These are phyloP conservation scores for Remersonia thermophila DNA, from an alignment of 2,329 filamentous ascomycete genomes.

Conservation along the genomic window DNA sequence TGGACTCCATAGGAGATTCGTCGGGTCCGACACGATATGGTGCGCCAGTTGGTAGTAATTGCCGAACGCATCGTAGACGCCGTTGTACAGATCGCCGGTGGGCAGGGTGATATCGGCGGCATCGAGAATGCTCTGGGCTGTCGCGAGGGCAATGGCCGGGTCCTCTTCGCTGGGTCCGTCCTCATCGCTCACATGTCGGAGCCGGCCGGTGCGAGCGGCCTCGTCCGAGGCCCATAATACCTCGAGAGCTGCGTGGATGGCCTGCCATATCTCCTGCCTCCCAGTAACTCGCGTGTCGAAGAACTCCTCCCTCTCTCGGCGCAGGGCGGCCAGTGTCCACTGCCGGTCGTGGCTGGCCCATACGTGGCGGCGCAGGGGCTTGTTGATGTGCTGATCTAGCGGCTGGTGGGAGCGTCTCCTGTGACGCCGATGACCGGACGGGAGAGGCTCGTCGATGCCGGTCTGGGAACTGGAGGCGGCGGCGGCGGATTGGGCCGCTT, in stretches of 20 bases:
- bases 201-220: constrained; percentile 12
- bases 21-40: constrained; percentile 56
- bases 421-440: constrained; percentile 9
- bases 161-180: constrained; percentile 24
- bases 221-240: constrained; percentile 48
- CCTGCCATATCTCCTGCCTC: constrained; percentile 66
- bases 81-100: constrained; percentile 58
- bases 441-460: constrained; percentile 16
- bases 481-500: constrained; percentile 24
- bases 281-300: constrained; percentile 84
- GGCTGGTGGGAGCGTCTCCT: constrained; percentile 27
- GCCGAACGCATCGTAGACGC: constrained; percentile 59
- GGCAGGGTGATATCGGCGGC: constrained; percentile 66
- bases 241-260: constrained; percentile 55
- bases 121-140: constrained; percentile 69
- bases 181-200: constrained; percentile 4
- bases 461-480: constrained; percentile 19
- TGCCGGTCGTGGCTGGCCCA: constrained; percentile 51
- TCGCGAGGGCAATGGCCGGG: constrained; percentile 36
- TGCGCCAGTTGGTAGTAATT: constrained; percentile 58
- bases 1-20: constrained; percentile 32
- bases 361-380: constrained; percentile 51
- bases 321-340: constrained; percentile 60
- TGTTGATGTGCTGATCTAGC: constrained; percentile 55
- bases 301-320: constrained; percentile 65